Conservation (phyloP, 345 rosid genomes). For the Syzygium oleosum region DNA sequence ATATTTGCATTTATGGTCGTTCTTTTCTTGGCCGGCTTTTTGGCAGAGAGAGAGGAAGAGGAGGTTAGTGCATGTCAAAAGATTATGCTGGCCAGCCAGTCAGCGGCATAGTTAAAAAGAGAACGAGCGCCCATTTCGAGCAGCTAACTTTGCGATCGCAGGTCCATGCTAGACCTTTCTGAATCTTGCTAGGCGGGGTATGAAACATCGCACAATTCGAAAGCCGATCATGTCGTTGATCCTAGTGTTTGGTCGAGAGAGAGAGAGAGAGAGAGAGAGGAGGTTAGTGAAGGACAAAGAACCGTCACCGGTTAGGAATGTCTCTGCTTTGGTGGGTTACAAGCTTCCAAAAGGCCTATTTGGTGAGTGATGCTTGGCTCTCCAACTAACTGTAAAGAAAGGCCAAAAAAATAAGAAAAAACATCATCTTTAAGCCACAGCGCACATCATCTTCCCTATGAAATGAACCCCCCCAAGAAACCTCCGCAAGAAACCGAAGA, state of each 20-base stretch:
- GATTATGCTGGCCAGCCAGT: too few species aligned
- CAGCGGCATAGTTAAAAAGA: background rate
- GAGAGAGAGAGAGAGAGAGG: background rate
- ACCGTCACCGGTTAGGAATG: background rate
- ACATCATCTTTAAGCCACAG: background rate
- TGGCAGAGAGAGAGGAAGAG: background rate
- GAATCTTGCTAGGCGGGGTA: too few species aligned
- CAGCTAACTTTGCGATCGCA: background rate
- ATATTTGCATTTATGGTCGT: background rate
- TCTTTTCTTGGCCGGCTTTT: background rate
- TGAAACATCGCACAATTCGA: too few species aligned
- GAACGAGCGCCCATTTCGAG: background rate
- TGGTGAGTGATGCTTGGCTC: background rate
- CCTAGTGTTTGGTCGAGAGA: background rate
- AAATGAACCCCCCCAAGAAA: background rate
- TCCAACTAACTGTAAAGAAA: background rate
- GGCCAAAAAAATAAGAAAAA: fast-evolving
- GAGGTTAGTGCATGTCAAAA: background rate
- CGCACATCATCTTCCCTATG: background rate
- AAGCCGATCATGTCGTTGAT: too few species aligned
- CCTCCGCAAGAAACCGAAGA: background rate
- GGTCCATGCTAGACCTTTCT: background rate
- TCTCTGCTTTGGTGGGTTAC: background rate
- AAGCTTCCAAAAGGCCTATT: background rate
- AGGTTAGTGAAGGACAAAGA: background rate